Conservation (phyloP, 495 filamentous ascomycete species). For the Annulohypoxylon moriforme region DNA sequence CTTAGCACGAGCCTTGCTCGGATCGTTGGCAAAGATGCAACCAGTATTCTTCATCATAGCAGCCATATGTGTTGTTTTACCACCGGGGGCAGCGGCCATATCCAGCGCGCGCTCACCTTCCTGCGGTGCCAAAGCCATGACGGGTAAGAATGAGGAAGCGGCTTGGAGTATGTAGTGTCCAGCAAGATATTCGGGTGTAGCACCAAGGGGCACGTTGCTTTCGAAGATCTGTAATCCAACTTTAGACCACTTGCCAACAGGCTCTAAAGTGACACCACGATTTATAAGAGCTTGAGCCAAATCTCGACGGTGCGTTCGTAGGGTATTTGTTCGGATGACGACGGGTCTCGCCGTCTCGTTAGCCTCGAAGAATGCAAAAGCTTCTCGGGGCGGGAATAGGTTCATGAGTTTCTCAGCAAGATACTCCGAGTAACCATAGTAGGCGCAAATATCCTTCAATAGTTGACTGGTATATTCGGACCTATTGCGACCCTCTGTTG, state of each 20-base stretch:
- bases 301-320: slow-evolving; percentile 90
- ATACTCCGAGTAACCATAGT: slow-evolving; percentile 89
- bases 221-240: slow-evolving; percentile 97
- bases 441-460: slow-evolving; percentile 90
- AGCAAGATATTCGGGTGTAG: slow-evolving; percentile 95
- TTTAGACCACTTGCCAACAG: slow-evolving; percentile 98
- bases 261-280: slow-evolving; percentile 94
- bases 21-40: slow-evolving; percentile 95
- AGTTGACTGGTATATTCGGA: slow-evolving; percentile 88
- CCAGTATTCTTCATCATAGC: slow-evolving; percentile 99
- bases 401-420: slow-evolving; percentile 88
- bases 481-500: slow-evolving; percentile 80
- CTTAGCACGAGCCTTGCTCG: slow-evolving; percentile 90
- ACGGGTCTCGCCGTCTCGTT: slow-evolving; percentile 94
- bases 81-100: slow-evolving; percentile 98
- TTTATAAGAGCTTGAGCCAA: slow-evolving; percentile 96
- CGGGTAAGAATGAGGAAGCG: slow-evolving; percentile 94
- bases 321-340: slow-evolving; percentile 86
- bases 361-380: slow-evolving; percentile 97
- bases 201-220: slow-evolving; percentile 91
- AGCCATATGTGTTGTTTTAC: slow-evolving; percentile 96
- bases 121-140: slow-evolving; percentile 96
- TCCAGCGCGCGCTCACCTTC: slow-evolving; percentile 84
- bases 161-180: slow-evolving; percentile 98
- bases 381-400: slow-evolving; percentile 92